Conservation (phyloP, 352 stramenopile species). For the Globisporangium paddicum region DNA sequence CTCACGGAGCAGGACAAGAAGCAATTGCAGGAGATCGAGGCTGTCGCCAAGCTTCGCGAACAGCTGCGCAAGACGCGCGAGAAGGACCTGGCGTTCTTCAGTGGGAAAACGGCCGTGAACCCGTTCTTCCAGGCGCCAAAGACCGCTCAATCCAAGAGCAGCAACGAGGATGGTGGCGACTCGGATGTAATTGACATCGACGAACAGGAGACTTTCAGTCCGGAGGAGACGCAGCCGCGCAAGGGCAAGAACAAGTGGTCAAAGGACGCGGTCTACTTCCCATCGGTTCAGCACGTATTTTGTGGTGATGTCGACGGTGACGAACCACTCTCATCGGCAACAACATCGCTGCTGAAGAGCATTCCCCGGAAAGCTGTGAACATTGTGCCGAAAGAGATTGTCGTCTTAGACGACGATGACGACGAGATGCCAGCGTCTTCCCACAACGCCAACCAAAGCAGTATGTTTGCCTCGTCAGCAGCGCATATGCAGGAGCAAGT, state of each 20-base stretch:
- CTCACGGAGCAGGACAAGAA: conserved; percentile 60
- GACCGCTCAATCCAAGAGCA: conserved; percentile 6
- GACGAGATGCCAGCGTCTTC: background rate
- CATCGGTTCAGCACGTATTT: conserved; percentile 38
- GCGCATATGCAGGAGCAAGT: conserved; percentile 31
- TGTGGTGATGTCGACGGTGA: conserved; percentile 9
- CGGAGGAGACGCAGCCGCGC: conserved; percentile 12
- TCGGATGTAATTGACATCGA: conserved; percentile 26
- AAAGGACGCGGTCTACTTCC: conserved; percentile 35
- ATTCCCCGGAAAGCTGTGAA: background rate
- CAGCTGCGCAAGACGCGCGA: conserved; percentile 60
- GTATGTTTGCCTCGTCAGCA: conserved; percentile 1
- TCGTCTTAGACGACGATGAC: conserved; percentile 39
- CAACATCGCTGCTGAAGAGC: background rate
- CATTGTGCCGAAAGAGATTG: conserved; percentile 8
- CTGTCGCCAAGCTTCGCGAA: conserved; percentile 53
- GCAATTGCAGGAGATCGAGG: conserved; percentile 66
- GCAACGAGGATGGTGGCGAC: background rate
- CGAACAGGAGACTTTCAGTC: conserved; percentile 8
- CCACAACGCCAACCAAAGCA: conserved; percentile 5
- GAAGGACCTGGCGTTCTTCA: conserved; percentile 68
- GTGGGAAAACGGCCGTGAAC: conserved; percentile 39
- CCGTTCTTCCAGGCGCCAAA: conserved; percentile 60
- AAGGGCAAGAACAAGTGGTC: conserved; percentile 26
- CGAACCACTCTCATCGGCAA: conserved; percentile 4